Base-by-base conservation (phyloP, 805 yeast genomes). In the Myxozyma lipomycoides region DNA sequence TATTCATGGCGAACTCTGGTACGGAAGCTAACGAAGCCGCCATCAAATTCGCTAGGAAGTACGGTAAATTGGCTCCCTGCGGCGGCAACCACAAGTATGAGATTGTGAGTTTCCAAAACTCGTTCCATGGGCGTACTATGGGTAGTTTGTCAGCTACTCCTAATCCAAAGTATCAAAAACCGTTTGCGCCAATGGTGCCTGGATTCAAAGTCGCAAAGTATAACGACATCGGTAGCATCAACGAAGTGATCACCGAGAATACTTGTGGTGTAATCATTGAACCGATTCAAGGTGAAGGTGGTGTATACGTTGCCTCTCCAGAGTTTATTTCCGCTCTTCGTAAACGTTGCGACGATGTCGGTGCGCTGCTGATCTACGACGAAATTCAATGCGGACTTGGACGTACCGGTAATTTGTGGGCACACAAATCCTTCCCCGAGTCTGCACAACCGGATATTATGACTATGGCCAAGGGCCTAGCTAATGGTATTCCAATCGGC, bases 211-310 rank as follows among this genome's bases (percentile, higher is more conserved):
- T 79, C 34, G 95, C 91, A 19, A 73, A 73, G 50, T 74, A 84
- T 48, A 77, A 76, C 55, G 81, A 82, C 61, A 72, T 83, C 36
- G 76, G 72, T 43, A 75, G 84, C 21, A 83, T 88, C 9, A 75
- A 79, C 57, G 64, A 58, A 2, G 67, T 79, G 28, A 77, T 85
- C 41, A 72, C 75, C 55, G 81, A 78, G 2, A 79, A 80, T 58
- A 83, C 90, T 1, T 87, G 95, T 61, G 98, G 90, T 47, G 93
- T 93, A 26, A 93, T 93, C 49, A 82, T 93, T 35, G 98, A 93
- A 70, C 98, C 98, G 21, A 83, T 93, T 52, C 98, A 93, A 73
- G 98, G 98, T 60, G 98, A 91, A 72, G 98, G 98, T 51, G 98
- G 98, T 50, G 83, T 91, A 18, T 80, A 82, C 63, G 80, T 83